These are phyloP conservation scores for Phaeosphaeriaceae sp. DNA, from an alignment of 2,329 filamentous ascomycete species.

Conservation along the genomic window DNA sequence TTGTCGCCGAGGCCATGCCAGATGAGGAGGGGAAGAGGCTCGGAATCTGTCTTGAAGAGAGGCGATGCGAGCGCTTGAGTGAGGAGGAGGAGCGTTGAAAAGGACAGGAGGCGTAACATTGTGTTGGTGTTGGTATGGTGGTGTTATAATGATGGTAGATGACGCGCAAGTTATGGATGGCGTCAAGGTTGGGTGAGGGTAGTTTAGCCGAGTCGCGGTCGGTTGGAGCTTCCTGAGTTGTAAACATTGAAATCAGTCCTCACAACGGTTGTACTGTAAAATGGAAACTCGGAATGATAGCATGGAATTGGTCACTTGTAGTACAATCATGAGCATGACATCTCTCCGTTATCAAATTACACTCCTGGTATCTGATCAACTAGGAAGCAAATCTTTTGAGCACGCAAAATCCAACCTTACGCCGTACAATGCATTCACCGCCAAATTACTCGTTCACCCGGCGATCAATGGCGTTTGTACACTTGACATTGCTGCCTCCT, in stretches of 20 bases:
- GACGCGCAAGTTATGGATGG: conserved; percentile 17
- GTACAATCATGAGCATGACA: neutral
- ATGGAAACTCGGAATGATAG: no score
- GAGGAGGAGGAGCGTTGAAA: conserved; percentile 30
- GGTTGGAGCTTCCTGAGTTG: conserved; percentile 1
- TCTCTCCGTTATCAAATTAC: neutral
- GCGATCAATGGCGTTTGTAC: conserved; percentile 47
- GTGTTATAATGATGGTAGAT: conserved; percentile 6
- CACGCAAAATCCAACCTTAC: conserved; percentile 7
- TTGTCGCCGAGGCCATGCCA: conserved; percentile 90
- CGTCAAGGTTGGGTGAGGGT: conserved; percentile 26
- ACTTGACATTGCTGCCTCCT: conserved; percentile 55
- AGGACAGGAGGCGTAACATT: conserved; percentile 29
- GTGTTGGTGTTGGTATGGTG: conserved; percentile 8
- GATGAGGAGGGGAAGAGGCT: conserved; percentile 80
- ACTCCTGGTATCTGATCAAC: conserved; percentile 20
- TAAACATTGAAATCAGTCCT: no score
- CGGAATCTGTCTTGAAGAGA: conserved; percentile 7
- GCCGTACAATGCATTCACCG: conserved; percentile 13
- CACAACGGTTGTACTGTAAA: no score
- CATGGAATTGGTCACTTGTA: neutral
- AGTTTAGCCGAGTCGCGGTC: conserved; percentile 16
- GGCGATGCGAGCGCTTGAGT: conserved; percentile 22
- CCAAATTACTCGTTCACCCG: neutral
- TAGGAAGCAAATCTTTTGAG: conserved; percentile 24